These are phyloP conservation scores for Ramalina peruviana DNA, from an alignment of 495 filamentous ascomycete genomes.

Conservation along the genomic window DNA sequence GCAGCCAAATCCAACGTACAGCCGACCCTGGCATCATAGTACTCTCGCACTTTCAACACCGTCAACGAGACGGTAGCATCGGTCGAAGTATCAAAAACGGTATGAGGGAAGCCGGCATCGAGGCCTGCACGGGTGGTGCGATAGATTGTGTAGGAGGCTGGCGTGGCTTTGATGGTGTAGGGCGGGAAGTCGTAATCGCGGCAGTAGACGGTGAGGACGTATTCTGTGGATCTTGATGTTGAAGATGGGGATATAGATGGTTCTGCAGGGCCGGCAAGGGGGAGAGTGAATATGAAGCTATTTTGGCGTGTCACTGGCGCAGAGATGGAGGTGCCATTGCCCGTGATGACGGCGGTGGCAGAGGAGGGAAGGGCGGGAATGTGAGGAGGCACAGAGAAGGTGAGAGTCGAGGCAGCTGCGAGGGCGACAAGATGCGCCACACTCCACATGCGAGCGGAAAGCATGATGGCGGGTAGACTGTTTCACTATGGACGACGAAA, in stretches of 20 bases:
- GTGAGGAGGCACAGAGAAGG: constrained; percentile 27
- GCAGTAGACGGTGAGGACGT: constrained; percentile 67
- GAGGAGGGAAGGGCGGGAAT: constrained; percentile 47
- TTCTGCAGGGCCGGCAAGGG: background rate
- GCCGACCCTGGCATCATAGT: constrained; percentile 54
- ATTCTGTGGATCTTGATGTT: constrained; percentile 24
- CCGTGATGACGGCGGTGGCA: constrained; percentile 38
- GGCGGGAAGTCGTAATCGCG: constrained; percentile 59
- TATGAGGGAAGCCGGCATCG: constrained; percentile 61
- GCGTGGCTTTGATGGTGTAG: constrained; percentile 58
- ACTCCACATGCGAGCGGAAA: no score
- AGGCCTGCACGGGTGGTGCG: constrained; percentile 66
- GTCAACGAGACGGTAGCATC: constrained; percentile 40
- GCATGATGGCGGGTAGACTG: background rate
- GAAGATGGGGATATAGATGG: constrained; percentile 26
- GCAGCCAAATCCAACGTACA: constrained; percentile 42
- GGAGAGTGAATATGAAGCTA: constrained; percentile 50
- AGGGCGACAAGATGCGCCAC: constrained; percentile 15
- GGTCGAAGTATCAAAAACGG: constrained; percentile 11
- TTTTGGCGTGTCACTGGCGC: constrained; percentile 51
- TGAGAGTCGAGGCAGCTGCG: constrained; percentile 50
- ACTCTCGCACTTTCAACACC: constrained; percentile 48
- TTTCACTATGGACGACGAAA: no score
- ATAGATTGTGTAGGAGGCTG: constrained; percentile 32
- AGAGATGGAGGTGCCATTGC: constrained; percentile 38